These are phyloP conservation scores for Citrus reticulata DNA, from an alignment of 345 rosid genomes.

Conservation along the genomic window DNA sequence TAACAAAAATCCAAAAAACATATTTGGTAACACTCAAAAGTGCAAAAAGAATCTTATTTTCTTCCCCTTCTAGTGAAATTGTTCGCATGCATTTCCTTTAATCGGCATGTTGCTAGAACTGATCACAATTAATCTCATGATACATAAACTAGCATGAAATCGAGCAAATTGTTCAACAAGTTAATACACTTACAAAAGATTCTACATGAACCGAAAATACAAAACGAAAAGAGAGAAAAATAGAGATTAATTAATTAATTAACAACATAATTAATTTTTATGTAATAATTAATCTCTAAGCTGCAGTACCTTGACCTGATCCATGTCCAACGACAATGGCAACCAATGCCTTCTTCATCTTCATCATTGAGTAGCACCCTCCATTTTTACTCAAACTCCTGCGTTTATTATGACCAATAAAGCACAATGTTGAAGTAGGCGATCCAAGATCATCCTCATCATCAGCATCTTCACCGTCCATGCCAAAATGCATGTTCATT, in stretches of 20 bases:
- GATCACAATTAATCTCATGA: no score
- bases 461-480: conserved; percentile 4
- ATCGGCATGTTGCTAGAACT: background rate
- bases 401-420: conserved; percentile 7
- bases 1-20: background rate
- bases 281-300: background rate
- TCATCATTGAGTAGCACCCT: conserved; percentile 41
- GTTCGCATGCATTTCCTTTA: background rate
- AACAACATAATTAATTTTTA: no score
- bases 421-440: conserved; percentile 35
- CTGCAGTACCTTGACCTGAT: conserved; percentile 13
- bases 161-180: background rate
- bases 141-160: background rate
- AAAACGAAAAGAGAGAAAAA: background rate
- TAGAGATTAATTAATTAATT: background rate
- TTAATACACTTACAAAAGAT: background rate
- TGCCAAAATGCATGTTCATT: background rate
- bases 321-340: conserved; percentile 35
- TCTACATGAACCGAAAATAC: background rate
- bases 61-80: no score
- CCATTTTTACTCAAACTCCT: conserved; percentile 3
- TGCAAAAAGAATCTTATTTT: background rate
- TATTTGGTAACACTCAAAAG: background rate
- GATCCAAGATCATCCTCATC: background rate
- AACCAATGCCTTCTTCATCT: conserved; percentile 43